Evolutionary conservation across 352 stramenopile genomes (phyloP), one percentile per base, ranked within the genome.

Genomic region (Phytophthora colocasiae): DNA sequence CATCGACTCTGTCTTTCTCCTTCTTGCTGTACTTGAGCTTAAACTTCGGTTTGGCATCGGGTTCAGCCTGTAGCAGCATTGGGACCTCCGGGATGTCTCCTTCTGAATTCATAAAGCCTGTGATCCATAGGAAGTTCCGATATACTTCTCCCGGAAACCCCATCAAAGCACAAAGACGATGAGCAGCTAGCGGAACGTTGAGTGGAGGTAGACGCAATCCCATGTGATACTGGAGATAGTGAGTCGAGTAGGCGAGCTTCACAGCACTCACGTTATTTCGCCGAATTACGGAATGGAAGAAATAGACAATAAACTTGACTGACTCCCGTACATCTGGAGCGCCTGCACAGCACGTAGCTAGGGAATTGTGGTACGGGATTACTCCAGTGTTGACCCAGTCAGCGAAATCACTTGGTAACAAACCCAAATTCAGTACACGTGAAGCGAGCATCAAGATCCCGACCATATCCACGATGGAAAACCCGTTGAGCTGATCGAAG

Each of bases 161-260:
- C 51, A 94, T 69, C 31, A 75, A 78, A 12, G 69, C 41, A 31
- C 77, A 89, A 15, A 94, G 73, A 2, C 69, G 82, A 43, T 80
- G 76, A 17, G 73, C 83, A 34, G 85, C 71, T 14, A 93, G 57
- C 8, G 85, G 62, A 0, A 77, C 75, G 52, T 96, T 96, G 26
- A 96, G 53, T 15, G 87, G 84, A 34, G 87, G 87, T 41, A 96
- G 36, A 39, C 67, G 69, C 24, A 96, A 69, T 10, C 86, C 85
- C 54, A 96, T 75, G 43, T 94, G 84, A 41, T 89, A 78, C 58
- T 92, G 79, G 22, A 94, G 61, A 44, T 90, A 78, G 19, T 89
- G 73, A 2, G 83, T 71, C 9, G 72, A 63, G 51, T 81, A 90
- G 12, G 80, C 71, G 24, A 92, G 72, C 14, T 73, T 68, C 8